These are phyloP conservation scores for Xylaria palmicola DNA, from an alignment of 495 filamentous ascomycete genomes.

Conservation along the genomic window DNA sequence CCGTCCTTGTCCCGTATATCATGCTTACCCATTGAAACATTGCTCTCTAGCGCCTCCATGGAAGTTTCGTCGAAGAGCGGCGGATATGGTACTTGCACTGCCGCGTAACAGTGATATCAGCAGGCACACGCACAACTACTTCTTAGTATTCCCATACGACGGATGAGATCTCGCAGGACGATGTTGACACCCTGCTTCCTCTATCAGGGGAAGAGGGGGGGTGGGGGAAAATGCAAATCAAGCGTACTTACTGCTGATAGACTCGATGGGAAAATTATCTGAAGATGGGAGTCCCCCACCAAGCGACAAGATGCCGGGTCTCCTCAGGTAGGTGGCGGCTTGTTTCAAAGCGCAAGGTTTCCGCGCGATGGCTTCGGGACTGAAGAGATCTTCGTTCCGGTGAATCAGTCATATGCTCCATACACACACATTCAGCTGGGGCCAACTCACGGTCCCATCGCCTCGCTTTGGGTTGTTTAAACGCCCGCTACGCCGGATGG, in stretches of 20 bases:
- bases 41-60: constrained; percentile 51
- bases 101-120: constrained; percentile 1
- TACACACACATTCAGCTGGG: not conserved
- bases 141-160: too few relatives aligned
- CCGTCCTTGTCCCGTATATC: constrained; percentile 58
- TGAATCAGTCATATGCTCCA: constrained; percentile 15
- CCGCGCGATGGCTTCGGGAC: constrained; percentile 53
- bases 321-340: constrained; percentile 69
- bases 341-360: constrained; percentile 70
- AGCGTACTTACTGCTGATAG: constrained; percentile 24
- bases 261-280: constrained; percentile 75
- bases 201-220: too few relatives aligned
- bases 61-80: constrained; percentile 68
- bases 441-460: constrained; percentile 75
- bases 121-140: not conserved
- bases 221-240: not conserved
- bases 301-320: constrained; percentile 76
- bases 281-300: constrained; percentile 88
- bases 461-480: constrained; percentile 74
- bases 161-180: too few relatives aligned
- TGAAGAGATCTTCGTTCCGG: constrained; percentile 47
- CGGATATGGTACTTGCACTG: constrained; percentile 34
- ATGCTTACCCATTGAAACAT: constrained; percentile 73
- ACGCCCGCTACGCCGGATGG: constrained; percentile 32
- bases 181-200: too few relatives aligned